These are phyloP conservation scores for Fusarium decemcellulare DNA, from an alignment of 2,329 filamentous ascomycete species.

Conservation along the genomic window DNA sequence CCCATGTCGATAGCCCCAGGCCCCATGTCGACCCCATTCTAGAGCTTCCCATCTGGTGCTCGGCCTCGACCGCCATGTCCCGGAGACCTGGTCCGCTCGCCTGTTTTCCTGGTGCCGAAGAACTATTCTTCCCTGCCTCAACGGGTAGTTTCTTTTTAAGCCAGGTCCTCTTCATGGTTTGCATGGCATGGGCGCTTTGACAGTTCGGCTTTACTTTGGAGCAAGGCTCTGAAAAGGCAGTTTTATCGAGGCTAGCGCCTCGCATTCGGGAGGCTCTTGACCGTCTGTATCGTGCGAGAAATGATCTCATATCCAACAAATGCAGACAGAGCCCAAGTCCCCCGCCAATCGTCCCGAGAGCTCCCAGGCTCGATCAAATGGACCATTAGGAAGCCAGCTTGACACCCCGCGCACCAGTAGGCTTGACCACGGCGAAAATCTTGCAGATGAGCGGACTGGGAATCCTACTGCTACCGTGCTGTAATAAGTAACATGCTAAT, in stretches of 20 bases:
- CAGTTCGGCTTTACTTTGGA: not conserved
- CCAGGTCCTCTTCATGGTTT: conserved; percentile 2
- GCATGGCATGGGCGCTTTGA: not conserved
- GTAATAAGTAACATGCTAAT: conserved; percentile 2
- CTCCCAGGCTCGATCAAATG: conserved; percentile 15
- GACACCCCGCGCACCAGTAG: conserved; percentile 20
- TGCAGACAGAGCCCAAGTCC: conserved; percentile 12
- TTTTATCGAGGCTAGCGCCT: conserved; percentile 8
- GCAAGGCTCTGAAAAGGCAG: not conserved
- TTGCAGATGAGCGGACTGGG: not conserved
- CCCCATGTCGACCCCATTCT: conserved; percentile 5
- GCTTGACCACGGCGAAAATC: conserved; percentile 8
- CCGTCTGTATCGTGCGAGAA: conserved; percentile 30
- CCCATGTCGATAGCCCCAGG: conserved; percentile 33
- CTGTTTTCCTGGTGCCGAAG: conserved; percentile 7
- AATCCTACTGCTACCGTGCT: no score
- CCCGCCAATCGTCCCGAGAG: conserved; percentile 10
- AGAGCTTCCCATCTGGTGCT: conserved; percentile 23
- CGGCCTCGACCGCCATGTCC: conserved; percentile 18
- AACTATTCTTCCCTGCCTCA: not conserved
- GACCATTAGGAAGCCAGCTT: conserved; percentile 14
- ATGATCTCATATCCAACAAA: conserved; percentile 30
- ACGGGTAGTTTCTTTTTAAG: conserved; percentile 2
- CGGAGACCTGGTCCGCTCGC: conserved; percentile 16
- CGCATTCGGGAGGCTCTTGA: conserved; percentile 16